Percentiles rank a stretch among this genome's conserved stretches.
These are phyloP conservation scores for Ilyonectria destructans DNA, from an alignment of 2,329 filamentous ascomycete genomes.

Conservation along the genomic window DNA sequence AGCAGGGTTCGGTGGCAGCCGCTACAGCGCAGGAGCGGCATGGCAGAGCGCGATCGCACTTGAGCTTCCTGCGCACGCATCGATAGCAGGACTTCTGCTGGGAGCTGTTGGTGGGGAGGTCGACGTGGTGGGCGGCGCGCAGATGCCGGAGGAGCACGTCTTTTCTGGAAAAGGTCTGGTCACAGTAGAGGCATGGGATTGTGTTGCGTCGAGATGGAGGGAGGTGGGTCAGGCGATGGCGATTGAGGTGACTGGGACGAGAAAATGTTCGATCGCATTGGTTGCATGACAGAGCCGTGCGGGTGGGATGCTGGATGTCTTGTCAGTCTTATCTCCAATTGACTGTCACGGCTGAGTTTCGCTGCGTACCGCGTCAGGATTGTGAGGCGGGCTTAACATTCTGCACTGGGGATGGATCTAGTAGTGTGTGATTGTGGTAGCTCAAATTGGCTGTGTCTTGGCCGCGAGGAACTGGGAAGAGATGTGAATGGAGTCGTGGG, in stretches of 20 bases:
- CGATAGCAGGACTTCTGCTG: conserved; percentile 49
- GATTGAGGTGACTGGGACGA: conserved; percentile 48
- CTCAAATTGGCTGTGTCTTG: background rate
- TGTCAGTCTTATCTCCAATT: background rate
- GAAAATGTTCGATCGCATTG: conserved; percentile 45
- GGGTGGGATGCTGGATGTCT: background rate
- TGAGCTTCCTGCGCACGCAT: conserved; percentile 49
- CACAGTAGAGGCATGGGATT: conserved; percentile 44
- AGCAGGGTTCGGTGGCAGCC: conserved; percentile 21
- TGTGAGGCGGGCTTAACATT: conserved; percentile 4
- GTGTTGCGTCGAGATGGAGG: conserved; percentile 41
- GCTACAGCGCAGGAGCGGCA: conserved; percentile 43
- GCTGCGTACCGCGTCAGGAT: conserved; percentile 1
- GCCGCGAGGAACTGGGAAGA: background rate
- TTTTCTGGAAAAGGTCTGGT: conserved; percentile 43
- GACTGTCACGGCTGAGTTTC: background rate
- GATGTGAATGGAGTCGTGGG: too few relatives aligned
- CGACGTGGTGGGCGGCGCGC: conserved; percentile 44
- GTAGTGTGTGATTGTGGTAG: background rate
- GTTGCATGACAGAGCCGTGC: conserved; percentile 36
- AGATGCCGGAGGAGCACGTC: conserved; percentile 51
- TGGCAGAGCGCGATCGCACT: conserved; percentile 46
- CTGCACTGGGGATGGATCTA: background rate
- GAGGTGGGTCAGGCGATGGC: conserved; percentile 49
- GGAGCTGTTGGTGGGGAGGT: conserved; percentile 33